A percentile compares a stretch with the other conserved stretches of the same genome.
These are phyloP conservation scores for Ulvella scutata DNA, from an alignment of 139 green algal genomes.

Conservation along the genomic window DNA sequence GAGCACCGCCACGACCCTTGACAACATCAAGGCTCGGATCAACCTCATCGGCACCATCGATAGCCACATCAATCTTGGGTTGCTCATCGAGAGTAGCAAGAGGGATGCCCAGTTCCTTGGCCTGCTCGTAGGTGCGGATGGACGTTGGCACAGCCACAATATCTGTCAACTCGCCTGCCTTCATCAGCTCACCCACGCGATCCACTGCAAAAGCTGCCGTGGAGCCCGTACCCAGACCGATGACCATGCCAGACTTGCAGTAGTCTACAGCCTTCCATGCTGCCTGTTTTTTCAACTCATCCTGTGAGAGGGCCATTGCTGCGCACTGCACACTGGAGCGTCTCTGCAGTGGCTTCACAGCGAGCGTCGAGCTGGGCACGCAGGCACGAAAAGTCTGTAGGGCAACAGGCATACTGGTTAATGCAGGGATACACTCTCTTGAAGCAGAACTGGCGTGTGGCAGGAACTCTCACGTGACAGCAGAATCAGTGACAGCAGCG, in stretches of 20 bases:
- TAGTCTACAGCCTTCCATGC: slow-evolving; percentile 94
- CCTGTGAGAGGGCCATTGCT: slow-evolving; percentile 37
- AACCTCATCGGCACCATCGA: slow-evolving; percentile 92
- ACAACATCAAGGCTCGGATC: slow-evolving; percentile 93
- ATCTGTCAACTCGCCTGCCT: slow-evolving; percentile 79
- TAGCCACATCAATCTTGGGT: slow-evolving; percentile 88
- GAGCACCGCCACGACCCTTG: slow-evolving; percentile 90
- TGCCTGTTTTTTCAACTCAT: slow-evolving; percentile 92
- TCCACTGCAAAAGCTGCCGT: slow-evolving; percentile 98
- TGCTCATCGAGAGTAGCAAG: slow-evolving; percentile 91
- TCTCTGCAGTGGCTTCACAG: not conserved
- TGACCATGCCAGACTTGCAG: slow-evolving; percentile 86
- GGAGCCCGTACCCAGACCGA: slow-evolving; percentile 94
- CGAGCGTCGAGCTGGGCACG: not conserved
- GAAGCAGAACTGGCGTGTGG: too few relatives aligned
- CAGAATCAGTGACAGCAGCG: too few relatives aligned
- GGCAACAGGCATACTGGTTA: too few relatives aligned
- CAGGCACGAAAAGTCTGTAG: not conserved
- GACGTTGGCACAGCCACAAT: slow-evolving; percentile 92
- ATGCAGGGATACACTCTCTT: too few relatives aligned
- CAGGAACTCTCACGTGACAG: too few relatives aligned
- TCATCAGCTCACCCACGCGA: slow-evolving; percentile 83
- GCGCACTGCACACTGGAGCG: not conserved
- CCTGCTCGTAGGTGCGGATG: slow-evolving; percentile 85
- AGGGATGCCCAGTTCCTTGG: slow-evolving; percentile 78